These are phyloP conservation scores for Citrullus mucosospermus DNA, from an alignment of 306 rosid genomes.

Conservation along the genomic window DNA sequence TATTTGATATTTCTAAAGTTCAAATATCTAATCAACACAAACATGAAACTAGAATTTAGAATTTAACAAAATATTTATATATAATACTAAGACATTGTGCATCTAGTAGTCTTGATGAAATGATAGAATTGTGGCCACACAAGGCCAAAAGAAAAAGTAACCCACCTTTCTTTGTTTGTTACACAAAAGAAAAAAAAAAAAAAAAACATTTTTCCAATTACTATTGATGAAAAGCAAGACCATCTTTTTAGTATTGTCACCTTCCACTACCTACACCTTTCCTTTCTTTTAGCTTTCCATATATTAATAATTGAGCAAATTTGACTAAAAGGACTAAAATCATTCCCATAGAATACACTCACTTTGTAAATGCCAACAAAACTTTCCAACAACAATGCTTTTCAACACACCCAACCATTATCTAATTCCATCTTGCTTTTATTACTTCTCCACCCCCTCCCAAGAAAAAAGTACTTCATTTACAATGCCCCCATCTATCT, in stretches of 20 bases:
- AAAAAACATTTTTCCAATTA: neutral
- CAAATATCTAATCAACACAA: no score
- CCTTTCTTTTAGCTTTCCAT: constrained; percentile 12
- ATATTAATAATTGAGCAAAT: constrained; percentile 16
- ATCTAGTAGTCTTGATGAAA: neutral
- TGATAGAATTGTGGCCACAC: neutral
- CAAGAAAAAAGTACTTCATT: neutral
- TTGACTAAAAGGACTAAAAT: constrained; percentile 12
- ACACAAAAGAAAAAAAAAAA: neutral
- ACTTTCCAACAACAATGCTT: neutral
- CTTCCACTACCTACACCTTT: constrained; percentile 15
- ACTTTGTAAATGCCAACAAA: neutral
- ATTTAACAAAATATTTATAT: no score
- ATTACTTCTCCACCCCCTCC: neutral
- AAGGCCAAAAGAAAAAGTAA: neutral
- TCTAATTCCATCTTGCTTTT: constrained; percentile 41
- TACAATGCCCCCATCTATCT: constrained; percentile 17
- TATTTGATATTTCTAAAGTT: no score
- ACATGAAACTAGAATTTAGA: no score
- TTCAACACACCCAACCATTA: constrained; percentile 30
- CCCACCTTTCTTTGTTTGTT: constrained; percentile 6
- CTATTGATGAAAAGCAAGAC: constrained; percentile 12
- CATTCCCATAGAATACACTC: constrained; percentile 18
- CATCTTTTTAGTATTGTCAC: constrained; percentile 11
- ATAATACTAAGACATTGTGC: neutral